Conservation (phyloP, 2,329 filamentous ascomycete genomes). For the Ilyonectria robusta region DNA sequence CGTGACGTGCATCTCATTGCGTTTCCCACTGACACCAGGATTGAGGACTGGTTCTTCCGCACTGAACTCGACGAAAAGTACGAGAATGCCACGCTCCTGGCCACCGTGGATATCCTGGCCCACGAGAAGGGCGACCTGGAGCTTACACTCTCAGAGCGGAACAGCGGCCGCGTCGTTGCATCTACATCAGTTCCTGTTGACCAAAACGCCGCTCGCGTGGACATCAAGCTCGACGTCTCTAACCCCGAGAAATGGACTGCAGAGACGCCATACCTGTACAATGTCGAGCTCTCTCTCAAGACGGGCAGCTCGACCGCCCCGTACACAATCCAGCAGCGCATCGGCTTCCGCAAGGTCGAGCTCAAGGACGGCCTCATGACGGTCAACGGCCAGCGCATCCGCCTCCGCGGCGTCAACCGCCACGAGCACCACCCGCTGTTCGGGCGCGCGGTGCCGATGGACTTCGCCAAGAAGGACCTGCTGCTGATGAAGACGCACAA, state of each 20-base stretch:
- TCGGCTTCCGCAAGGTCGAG: conserved; percentile 77
- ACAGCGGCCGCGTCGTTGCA: conserved; percentile 53
- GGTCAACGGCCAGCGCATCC: conserved; percentile 75
- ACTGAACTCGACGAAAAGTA: conserved; percentile 70
- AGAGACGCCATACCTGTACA: conserved; percentile 75
- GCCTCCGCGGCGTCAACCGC: conserved; percentile 72
- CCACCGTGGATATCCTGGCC: conserved; percentile 61
- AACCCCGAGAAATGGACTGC: conserved; percentile 78
- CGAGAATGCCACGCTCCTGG: conserved; percentile 62
- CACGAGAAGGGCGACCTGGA: conserved; percentile 54
- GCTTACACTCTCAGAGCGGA: conserved; percentile 59
- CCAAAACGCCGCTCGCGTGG: conserved; percentile 51
- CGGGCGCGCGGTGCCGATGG: conserved; percentile 74
- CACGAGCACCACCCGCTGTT: conserved; percentile 78
- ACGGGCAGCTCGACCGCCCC: conserved; percentile 52
- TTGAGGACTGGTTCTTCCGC: conserved; percentile 70
- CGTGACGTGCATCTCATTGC: conserved; percentile 75
- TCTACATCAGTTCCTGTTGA: conserved; percentile 46
- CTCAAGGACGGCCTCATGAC: conserved; percentile 73
- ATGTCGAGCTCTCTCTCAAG: conserved; percentile 68
- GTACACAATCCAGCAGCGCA: conserved; percentile 62
- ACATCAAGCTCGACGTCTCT: conserved; percentile 61
- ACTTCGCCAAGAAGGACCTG: conserved; percentile 74
- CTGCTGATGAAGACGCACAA: conserved; percentile 79
- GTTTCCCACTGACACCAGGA: conserved; percentile 66